These are phyloP conservation scores for Colletotrichum australisinense DNA, from an alignment of 2,329 filamentous ascomycete genomes.

Conservation along the genomic window DNA sequence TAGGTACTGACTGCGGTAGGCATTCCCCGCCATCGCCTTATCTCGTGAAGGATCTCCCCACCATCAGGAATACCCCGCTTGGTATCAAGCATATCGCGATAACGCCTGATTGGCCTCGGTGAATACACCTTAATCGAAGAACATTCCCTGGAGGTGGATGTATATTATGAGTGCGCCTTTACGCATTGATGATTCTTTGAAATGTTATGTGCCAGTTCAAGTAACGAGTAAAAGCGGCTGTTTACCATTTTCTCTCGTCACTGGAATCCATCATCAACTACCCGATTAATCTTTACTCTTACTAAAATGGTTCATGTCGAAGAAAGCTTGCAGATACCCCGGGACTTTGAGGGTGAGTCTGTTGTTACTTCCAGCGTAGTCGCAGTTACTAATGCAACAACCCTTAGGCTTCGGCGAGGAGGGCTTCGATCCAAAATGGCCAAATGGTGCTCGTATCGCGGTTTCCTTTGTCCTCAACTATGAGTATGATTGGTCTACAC, in stretches of 20 bases:
- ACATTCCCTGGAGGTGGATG: too few relatives aligned
- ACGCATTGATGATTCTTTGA: too few relatives aligned
- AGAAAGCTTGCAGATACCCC: slow-evolving; percentile 18
- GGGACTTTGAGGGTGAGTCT: slow-evolving; percentile 41
- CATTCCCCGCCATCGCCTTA: background rate
- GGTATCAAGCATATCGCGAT: background rate
- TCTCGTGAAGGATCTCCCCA: slow-evolving; percentile 12
- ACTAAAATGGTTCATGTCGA: slow-evolving; percentile 17
- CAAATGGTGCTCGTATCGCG: slow-evolving; percentile 39
- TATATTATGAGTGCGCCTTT: background rate
- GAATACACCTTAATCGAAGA: background rate
- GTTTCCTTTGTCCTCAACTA: slow-evolving; percentile 40
- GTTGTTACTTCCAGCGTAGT: too few relatives aligned
- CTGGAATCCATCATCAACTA: background rate
- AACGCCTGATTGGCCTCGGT: background rate
- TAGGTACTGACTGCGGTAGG: background rate
- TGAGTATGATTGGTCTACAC: slow-evolving; percentile 31
- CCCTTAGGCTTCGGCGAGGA: slow-evolving; percentile 38
- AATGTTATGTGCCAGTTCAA: too few relatives aligned
- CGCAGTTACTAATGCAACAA: background rate
- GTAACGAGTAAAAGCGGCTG: background rate
- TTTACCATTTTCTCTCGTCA: background rate
- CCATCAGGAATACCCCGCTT: background rate
- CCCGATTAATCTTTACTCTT: background rate
- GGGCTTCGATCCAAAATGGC: slow-evolving; percentile 40